These are phyloP conservation scores for Phaeosphaeriaceae sp. DNA, from an alignment of 2,329 filamentous ascomycete genomes.

Conservation along the genomic window DNA sequence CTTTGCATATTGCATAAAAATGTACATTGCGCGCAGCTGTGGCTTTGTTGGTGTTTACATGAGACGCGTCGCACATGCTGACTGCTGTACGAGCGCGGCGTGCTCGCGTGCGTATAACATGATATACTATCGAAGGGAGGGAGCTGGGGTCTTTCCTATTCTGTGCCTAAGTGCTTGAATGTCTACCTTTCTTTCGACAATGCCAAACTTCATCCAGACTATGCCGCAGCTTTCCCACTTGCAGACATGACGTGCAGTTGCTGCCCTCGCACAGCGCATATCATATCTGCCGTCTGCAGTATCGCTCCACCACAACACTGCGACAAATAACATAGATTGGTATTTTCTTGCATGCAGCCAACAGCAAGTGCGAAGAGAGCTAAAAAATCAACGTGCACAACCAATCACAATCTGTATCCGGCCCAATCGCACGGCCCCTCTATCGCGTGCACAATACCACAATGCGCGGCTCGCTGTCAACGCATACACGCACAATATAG, in stretches of 20 bases:
- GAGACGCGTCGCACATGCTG: not conserved
- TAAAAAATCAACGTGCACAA: not conserved
- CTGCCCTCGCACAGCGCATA: not conserved
- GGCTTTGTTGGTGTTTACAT: not conserved
- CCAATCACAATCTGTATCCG: not conserved
- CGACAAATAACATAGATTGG: not conserved
- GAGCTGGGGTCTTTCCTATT: constrained; percentile 8
- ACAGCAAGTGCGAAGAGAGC: not conserved
- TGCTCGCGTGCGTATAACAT: not conserved
- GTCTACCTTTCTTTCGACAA: constrained; percentile 2
- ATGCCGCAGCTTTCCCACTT: not conserved
- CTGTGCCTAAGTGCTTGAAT: not conserved
- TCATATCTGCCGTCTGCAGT: not conserved
- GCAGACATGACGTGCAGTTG: not conserved
- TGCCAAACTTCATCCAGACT: not conserved
- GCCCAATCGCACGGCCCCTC: not conserved
- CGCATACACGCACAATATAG: not conserved
- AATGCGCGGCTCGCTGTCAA: not conserved
- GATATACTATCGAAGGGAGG: not conserved
- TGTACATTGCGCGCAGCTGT: not conserved
- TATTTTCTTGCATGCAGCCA: not conserved
- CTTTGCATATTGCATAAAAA: not conserved
- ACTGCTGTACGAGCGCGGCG: not conserved
- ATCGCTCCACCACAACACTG: not conserved
- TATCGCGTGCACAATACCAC: not conserved